Evolutionary conservation across 1,139 yeast species (phyloP).

Genomic region (Wickerhamomyces sp.): DNA sequence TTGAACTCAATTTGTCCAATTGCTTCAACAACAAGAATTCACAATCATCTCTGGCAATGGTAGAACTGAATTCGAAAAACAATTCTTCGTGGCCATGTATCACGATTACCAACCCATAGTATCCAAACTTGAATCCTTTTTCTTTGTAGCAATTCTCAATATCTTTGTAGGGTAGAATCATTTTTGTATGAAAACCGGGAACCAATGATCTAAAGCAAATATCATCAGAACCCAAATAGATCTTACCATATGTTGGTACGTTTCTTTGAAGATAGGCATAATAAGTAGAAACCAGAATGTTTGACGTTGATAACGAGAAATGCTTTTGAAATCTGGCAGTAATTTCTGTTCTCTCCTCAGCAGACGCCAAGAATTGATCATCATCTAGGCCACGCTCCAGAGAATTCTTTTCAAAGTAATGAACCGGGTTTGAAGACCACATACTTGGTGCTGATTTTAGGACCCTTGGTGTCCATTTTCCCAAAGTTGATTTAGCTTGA

Average conservation of each 20-base stretch:
- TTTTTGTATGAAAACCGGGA: conserved; percentile 73
- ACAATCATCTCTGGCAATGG: conserved; percentile 71
- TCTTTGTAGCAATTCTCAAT: conserved; percentile 65
- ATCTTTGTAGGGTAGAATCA: conserved; percentile 78
- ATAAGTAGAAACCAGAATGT: conserved; percentile 60
- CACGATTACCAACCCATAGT: conserved; percentile 63
- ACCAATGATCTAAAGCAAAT: conserved; percentile 75
- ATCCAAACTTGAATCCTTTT: conserved; percentile 59
- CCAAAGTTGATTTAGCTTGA: conserved; percentile 9
- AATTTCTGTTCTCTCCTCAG: conserved; percentile 40
- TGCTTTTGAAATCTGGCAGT: conserved; percentile 52
- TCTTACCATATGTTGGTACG: conserved; percentile 76
- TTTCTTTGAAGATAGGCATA: conserved; percentile 66
- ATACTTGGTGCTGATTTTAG: conserved; percentile 42
- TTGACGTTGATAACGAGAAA: conserved; percentile 55
- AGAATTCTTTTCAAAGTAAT: conserved; percentile 40
- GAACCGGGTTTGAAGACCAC: conserved; percentile 63
- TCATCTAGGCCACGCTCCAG: conserved; percentile 36
- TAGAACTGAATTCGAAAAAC: conserved; percentile 65
- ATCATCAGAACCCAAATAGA: conserved; percentile 62
- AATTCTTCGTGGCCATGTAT: conserved; percentile 74
- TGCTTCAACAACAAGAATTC: conserved; percentile 46
- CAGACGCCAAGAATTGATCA: conserved; percentile 41
- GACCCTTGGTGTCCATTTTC: conserved; percentile 26
- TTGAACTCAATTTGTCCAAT: conserved; percentile 38